Evolutionary conservation across 2,329 filamentous ascomycete species (phyloP), one percentile per base, ranked within the genome.

Genomic region (Lecanicillium sp.): DNA sequence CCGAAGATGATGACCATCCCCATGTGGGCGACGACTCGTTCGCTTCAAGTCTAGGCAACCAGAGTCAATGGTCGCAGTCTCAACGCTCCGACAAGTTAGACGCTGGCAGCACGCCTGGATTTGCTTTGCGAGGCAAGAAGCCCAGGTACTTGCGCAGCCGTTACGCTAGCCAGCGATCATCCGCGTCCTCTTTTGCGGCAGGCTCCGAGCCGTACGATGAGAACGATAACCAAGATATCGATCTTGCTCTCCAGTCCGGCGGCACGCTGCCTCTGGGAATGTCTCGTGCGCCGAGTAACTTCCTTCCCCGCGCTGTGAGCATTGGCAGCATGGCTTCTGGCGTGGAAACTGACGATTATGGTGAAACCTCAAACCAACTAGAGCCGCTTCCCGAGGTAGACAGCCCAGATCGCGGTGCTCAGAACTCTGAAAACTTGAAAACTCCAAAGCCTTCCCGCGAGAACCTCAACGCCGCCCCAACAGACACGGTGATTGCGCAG

Each of bases 401-500:
- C 51, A 58, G 64, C 50, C 60, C 61, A 4, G 52, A 56, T 34
- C 53, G 55, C 25, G 45, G 45, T 9, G 51, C 60, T 41, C 50
- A 57, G 34, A 58, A 70, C 30, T 62, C 64, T 4, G 65, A 65
- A 50, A 55, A 57, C 35, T 73, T 86, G 6, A 74, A 73, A 46
- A 95, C 89, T 3, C 90, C 90, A 1, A 81, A 75, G 57, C 67
- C 79, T 43, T 56, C 59, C 30, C 68, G 69, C 52, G 65, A 73
- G 47, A 65, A 73, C 35, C 61, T 77, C 29, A 56, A 52, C 25
- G 66, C 73, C 15, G 75, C 81, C 6, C 85, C 85, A 3, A 92
- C 87, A 2, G 89, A 95, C 54, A 95, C 88, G 3, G 80, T 88
- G 36, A 84, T 95, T 51, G 80, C 88, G 31, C 83, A 87, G 41